Percentiles rank a stretch among this genome's conserved stretches.
Evolutionary conservation across 768 basidiomycete genomes (phyloP).

Genomic region (Boletus subcaerulescens): DNA sequence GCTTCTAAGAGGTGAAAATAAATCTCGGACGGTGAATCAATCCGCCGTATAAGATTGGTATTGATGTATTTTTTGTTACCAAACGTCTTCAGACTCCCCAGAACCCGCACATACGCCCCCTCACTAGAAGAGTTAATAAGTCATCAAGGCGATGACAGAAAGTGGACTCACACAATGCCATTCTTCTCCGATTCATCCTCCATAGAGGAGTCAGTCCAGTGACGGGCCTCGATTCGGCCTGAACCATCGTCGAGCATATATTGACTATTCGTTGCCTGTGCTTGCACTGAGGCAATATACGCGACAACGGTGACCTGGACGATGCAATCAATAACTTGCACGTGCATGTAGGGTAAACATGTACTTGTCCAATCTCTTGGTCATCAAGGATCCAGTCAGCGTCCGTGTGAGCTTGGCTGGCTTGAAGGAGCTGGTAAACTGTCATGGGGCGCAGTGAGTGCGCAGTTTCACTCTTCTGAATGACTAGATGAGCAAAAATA

Average conservation of each 20-base stretch:
- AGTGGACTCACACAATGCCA: slow-evolving; percentile 42
- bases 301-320: slow-evolving; percentile 70
- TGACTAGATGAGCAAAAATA: not conserved
- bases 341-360: slow-evolving; percentile 1
- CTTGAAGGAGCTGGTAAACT: slow-evolving; percentile 68
- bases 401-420: slow-evolving; percentile 83
- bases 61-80: slow-evolving; percentile 80
- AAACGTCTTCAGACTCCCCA: slow-evolving; percentile 81
- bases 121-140: slow-evolving; percentile 44
- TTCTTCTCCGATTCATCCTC: slow-evolving; percentile 53
- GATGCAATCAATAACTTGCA: not conserved
- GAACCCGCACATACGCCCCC: slow-evolving; percentile 74
- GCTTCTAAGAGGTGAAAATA: slow-evolving; percentile 81
- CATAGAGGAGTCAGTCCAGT: slow-evolving; percentile 72
- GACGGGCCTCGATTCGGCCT: slow-evolving; percentile 70
- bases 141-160: not conserved
- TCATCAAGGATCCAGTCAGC: slow-evolving; percentile 87
- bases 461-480: slow-evolving; percentile 36
- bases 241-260: slow-evolving; percentile 87
- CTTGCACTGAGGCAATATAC: slow-evolving; percentile 63
- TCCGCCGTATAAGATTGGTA: slow-evolving; percentile 65
- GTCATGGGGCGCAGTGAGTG: slow-evolving; percentile 72
- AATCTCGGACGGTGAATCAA: slow-evolving; percentile 71
- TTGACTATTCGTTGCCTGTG: slow-evolving; percentile 75
- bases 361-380: slow-evolving; percentile 75